phyloP scores from a whole-genome alignment of 2,329 filamentous ascomycete species.

The Helotiales sp. region DNA sequence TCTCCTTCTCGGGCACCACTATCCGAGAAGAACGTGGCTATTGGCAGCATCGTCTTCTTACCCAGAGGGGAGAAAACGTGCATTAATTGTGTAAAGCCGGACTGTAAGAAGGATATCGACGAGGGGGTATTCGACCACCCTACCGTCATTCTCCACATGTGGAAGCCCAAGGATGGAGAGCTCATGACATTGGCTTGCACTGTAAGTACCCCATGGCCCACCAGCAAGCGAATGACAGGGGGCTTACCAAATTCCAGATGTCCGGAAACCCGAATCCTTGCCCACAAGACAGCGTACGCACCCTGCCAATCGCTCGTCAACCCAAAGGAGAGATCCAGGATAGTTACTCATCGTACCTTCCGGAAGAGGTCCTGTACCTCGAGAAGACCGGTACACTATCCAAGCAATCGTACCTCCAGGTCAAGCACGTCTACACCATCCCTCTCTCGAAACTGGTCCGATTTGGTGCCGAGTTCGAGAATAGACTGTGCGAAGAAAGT shows the following conservation, averaged over 20 bases:
- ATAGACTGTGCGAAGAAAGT: constrained; percentile 8
- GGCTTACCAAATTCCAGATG: not conserved
- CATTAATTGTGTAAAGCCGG: constrained; percentile 1
- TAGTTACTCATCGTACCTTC: not conserved
- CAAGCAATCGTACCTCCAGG: constrained; percentile 17
- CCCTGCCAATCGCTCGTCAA: not conserved
- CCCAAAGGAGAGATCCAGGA: not conserved
- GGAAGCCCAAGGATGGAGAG: not conserved
- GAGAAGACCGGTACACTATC: constrained; percentile 4
- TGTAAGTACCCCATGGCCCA: constrained; percentile 3
- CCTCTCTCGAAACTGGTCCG: constrained; percentile 1
- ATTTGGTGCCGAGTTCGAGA: not conserved
- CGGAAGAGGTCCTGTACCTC: constrained; percentile 11
- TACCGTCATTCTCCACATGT: constrained; percentile 9
- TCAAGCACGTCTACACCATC: constrained; percentile 11
- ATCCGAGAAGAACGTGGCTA: constrained; percentile 2
- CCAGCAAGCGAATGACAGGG: not conserved
- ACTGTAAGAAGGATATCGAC: constrained; percentile 1
- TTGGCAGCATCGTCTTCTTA: constrained; percentile 14
- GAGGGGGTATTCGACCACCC: constrained; percentile 10
- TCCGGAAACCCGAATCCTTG: not conserved
- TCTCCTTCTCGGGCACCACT: not conserved
- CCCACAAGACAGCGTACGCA: not conserved
- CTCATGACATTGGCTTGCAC: constrained; percentile 7
- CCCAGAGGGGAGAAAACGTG: not conserved